Base-by-base conservation (phyloP, 495 filamentous ascomycete species). In the Hypoxylon lenormandii region DNA sequence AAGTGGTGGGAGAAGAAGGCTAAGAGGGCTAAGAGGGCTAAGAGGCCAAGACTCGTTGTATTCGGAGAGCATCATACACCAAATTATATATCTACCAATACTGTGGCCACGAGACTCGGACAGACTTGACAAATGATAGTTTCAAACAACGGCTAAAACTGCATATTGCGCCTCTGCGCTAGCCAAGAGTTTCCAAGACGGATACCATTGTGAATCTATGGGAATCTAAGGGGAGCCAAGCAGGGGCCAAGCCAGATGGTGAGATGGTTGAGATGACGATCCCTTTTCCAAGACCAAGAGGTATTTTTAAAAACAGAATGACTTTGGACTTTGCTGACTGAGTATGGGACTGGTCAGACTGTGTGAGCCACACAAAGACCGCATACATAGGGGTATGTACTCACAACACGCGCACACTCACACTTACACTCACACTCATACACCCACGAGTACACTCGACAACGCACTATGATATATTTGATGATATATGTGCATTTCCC, bases 221-320 rank as follows among this genome's bases (percentile, higher is more conserved):
- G 21, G 56, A 18, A 21, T 55, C 61, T 37, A 66, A 54, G 33
- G 19, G 56, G 22, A 22, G 62, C 62, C 46, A 71, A 66, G 62
- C 18, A 54, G 23, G 57, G 58, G 68, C 62, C 62, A 71, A 71
- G 68, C 52, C 57, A 26, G 67, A 65, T 70, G 33, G 55, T 52
- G 56, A 70, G 67, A 70, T 70, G 67, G 67, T 58, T 58, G 47
- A 70, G 46, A 70, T 66, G 67, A 57, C 56, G 67, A 70, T 70
- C 67, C 50, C 56, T 57, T 70, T 65, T n/a, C n/a, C 48, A 26
- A 64, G 22, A 37, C 22, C 6, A 21, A 16, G 65, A 57, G 53
- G 18, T 61, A 63, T 57, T 59, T 58, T 38, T 36, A 52, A 45
- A 45, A n/a, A 15, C 38, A n/a, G 12, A 33, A 38, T 13, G 12